Percentiles rank a stretch among this genome's conserved stretches.
These are phyloP conservation scores for Gilbertella persicaria DNA, from an alignment of 371 early-diverging fungal genomes.

Conservation along the genomic window DNA sequence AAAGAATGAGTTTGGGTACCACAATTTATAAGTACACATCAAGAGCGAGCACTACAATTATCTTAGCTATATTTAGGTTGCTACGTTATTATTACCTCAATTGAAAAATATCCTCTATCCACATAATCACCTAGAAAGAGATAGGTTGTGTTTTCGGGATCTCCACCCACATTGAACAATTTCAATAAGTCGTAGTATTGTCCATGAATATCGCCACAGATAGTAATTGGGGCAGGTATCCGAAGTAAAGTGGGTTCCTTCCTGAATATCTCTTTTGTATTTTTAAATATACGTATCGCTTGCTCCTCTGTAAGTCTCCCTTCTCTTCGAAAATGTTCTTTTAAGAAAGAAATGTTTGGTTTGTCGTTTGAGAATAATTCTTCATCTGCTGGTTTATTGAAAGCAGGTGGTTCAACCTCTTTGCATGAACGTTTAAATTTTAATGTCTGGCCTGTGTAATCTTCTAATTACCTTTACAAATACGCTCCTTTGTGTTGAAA, in stretches of 20 bases:
- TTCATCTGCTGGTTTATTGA: constrained; percentile 51
- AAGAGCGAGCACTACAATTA: constrained; percentile 82
- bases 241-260: constrained; percentile 83
- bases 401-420: constrained; percentile 44
- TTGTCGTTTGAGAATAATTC: constrained; percentile 63
- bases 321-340: constrained; percentile 87
- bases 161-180: constrained; percentile 94
- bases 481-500: constrained; percentile 69
- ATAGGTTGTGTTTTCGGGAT: constrained; percentile 83
- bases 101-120: constrained; percentile 91
- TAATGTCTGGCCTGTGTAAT: not conserved
- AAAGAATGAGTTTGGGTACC: constrained; percentile 90
- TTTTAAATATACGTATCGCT: constrained; percentile 80
- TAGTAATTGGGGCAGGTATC: constrained; percentile 88
- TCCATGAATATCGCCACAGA: constrained; percentile 99
- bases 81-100: constrained; percentile 64
- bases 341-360: constrained; percentile 79
- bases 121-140: constrained; percentile 98
- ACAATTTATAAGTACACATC: constrained; percentile 87
- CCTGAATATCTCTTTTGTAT: constrained; percentile 72
- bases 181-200: constrained; percentile 98
- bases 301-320: constrained; percentile 92
- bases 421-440: not conserved
- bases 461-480: constrained; percentile 62
- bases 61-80: not conserved